Evolutionary conservation across 495 filamentous ascomycete species (phyloP), one percentile per base, ranked within the genome.

Genomic region (Aspergillus taichungensis): DNA sequence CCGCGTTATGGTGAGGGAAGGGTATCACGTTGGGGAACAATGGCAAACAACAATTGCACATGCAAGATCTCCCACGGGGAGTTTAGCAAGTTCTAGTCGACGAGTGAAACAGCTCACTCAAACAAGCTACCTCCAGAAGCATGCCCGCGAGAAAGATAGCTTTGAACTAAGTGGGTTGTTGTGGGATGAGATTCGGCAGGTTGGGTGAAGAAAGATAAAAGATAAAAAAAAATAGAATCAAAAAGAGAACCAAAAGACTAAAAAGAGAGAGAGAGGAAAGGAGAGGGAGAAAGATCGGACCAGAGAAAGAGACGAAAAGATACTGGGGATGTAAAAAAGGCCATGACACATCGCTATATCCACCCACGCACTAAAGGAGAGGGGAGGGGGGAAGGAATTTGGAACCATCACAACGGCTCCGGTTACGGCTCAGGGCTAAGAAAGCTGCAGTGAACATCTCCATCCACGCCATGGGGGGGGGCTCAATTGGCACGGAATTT

Each of bases 21-120:
- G 18, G 18, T 24, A 24, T 24, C 1, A 24, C 18, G 18, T 1
- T 24, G 18, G 18, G 18, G 18, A 24, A 2, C 18, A 24, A 24
- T 24, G 18, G 18, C 18, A 24, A 24, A 2, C 18, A 24, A 24
- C 18, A 24, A 24, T 24, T 24, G 18, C 18, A 24, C 18, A 24
- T 36, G 12, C 28, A 31, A 13, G 11, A n/a, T 14, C 34, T 33
- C 39, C 8, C 45, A 47, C 13, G 31, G 12, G n/a, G 33, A n/a
- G n/a, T n/a, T 48, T 32, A 42, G 33, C 33, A 14, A 30, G 18
- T 13, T 34, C 30, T 39, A 8, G 39, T 6, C 24, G 18, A 34
- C 33, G 40, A 43, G 46, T 27, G 40, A 42, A 32, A 34, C 40
- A 7, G n/a, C 39, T 40, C 46, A 49, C 46, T 44, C 46, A 34